Evolutionary conservation across 805 yeast species (phyloP).

Genomic region (Candida tammaniensis): DNA sequence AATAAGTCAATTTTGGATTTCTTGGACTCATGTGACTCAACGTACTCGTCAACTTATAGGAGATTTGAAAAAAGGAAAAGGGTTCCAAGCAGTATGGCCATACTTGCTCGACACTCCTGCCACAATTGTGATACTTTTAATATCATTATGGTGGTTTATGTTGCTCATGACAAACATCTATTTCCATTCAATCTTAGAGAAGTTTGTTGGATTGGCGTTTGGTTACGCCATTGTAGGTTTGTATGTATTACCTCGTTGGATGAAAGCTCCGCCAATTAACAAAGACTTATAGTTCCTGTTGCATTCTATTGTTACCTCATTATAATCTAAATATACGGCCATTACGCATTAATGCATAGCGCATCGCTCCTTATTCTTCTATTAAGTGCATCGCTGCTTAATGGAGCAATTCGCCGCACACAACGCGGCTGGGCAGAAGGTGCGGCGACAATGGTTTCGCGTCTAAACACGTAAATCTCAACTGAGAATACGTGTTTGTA

Average conservation of each 20-base stretch:
- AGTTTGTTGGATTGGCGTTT: conserved; percentile 64
- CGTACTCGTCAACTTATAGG: neutral
- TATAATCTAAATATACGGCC: too few relatives aligned
- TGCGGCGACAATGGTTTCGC: too few relatives aligned
- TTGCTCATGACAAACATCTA: conserved; percentile 76
- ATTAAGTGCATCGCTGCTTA: too few relatives aligned
- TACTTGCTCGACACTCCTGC: conserved; percentile 24
- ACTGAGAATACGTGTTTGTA: too few relatives aligned
- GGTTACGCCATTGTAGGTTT: conserved; percentile 45
- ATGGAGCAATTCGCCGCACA: too few relatives aligned
- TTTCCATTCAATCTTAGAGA: conserved; percentile 80
- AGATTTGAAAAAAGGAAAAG: conserved; percentile 1
- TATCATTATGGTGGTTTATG: conserved; percentile 79
- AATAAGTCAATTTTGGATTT: conserved; percentile 37
- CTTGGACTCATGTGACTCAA: conserved; percentile 18
- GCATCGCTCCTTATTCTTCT: too few relatives aligned
- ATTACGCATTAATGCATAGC: too few relatives aligned
- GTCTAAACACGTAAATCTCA: too few relatives aligned
- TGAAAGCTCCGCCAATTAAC: neutral
- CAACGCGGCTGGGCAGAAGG: too few relatives aligned
- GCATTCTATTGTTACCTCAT: too few relatives aligned
- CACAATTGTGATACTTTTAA: conserved; percentile 21
- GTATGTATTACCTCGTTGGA: conserved; percentile 4
- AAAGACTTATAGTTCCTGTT: too few relatives aligned
- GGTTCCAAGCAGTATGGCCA: neutral